Conservation (phyloP, 176 grass and related monocot genomes). For the Neostapfia colusana region DNA sequence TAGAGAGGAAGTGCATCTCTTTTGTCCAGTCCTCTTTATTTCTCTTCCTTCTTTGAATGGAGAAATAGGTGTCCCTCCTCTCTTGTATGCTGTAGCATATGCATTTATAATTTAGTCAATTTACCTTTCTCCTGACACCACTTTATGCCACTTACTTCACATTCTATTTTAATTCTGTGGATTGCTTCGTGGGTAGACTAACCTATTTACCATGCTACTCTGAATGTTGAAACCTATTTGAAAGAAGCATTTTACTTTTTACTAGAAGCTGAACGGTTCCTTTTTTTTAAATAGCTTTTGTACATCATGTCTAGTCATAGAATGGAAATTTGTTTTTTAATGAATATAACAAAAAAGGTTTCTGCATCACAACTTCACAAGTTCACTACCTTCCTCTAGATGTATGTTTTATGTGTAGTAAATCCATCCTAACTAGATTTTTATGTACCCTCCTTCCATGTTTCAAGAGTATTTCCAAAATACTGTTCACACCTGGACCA, state of each 20-base stretch:
- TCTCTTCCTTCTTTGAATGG: background rate
- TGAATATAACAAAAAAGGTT: background rate
- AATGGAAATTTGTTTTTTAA: background rate
- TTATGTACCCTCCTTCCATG: background rate
- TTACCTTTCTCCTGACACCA: background rate
- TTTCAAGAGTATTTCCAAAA: constrained; percentile 10
- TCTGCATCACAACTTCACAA: background rate
- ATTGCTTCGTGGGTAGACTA: background rate
- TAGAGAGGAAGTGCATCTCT: constrained; percentile 20
- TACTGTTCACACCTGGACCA: background rate
- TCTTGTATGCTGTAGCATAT: constrained; percentile 9
- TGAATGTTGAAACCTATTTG: constrained; percentile 4
- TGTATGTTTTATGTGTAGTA: background rate
- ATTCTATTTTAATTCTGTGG: background rate
- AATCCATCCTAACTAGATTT: constrained; percentile 14
- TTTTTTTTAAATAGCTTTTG: background rate
- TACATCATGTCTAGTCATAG: background rate
- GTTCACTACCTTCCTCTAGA: background rate
- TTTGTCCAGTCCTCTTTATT: constrained; percentile 24
- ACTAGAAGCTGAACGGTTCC: background rate
- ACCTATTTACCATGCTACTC: background rate
- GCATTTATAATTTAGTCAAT: constrained; percentile 4
- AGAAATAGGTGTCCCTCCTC: constrained; percentile 4
- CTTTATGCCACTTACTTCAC: constrained; percentile 2
- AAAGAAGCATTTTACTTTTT: constrained; percentile 5